Evolutionary conservation across 305 asterid genomes (phyloP).

Genomic region (Solanum aculeatissimum): DNA sequence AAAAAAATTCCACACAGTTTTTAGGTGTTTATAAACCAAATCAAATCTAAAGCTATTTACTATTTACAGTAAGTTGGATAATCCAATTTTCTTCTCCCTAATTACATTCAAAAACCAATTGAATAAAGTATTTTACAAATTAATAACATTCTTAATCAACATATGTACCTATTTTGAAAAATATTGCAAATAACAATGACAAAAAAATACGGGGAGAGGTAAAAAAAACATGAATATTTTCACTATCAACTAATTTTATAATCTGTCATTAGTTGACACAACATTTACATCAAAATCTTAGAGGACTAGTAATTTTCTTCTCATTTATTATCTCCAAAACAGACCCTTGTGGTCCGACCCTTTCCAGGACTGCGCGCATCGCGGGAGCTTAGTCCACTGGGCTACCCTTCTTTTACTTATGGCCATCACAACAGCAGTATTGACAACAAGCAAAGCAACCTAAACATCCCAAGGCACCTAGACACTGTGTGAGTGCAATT

Average conservation of each 20-base stretch:
- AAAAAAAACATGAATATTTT: not conserved
- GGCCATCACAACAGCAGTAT: constrained; percentile 34
- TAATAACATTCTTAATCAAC: not conserved
- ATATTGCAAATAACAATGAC: not conserved
- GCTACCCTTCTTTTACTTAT: not conserved
- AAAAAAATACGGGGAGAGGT: not conserved
- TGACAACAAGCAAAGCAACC: constrained; percentile 59
- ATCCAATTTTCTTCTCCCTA: not conserved
- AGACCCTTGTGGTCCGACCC: not conserved
- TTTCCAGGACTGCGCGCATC: not conserved
- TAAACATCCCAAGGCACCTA: constrained; percentile 60
- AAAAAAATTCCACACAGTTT: no score
- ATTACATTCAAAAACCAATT: not conserved
- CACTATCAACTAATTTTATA: not conserved
- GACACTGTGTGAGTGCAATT: constrained; percentile 47
- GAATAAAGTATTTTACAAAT: not conserved
- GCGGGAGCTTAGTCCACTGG: not conserved
- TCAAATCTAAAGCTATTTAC: not conserved
- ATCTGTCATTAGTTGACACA: not conserved
- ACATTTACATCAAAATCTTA: not conserved
- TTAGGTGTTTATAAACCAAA: not conserved
- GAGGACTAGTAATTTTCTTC: not conserved
- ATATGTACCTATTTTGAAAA: not conserved
- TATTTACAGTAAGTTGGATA: not conserved
- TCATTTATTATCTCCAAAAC: constrained; percentile 25